A percentile compares a stretch with the other conserved stretches of the same genome.
Conservation (phyloP, 768 basidiomycete species). For the Gloeostereum incarnatum region DNA sequence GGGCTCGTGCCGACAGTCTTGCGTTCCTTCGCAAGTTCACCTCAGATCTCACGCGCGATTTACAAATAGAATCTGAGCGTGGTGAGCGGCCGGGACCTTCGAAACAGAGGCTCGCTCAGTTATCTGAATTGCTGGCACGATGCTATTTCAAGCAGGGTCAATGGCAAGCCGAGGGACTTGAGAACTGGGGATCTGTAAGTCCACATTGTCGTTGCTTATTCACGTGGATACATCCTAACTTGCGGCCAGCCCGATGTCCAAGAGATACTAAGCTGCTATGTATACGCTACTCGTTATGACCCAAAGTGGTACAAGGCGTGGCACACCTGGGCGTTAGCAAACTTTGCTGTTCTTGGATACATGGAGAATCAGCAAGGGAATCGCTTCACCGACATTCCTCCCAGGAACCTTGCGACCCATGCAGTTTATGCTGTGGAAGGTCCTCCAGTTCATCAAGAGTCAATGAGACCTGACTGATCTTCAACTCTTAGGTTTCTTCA, state of each 20-base stretch:
- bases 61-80: slow-evolving; percentile 53
- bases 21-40: slow-evolving; percentile 79
- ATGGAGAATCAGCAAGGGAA: slow-evolving; percentile 60
- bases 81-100: slow-evolving; percentile 41
- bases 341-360: slow-evolving; percentile 86
- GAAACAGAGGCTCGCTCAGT: slow-evolving; percentile 51
- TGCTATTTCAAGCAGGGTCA: slow-evolving; percentile 96
- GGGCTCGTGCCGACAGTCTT: slow-evolving; percentile 71
- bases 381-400: slow-evolving; percentile 46
- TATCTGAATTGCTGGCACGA: slow-evolving; percentile 83
- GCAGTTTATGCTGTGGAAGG: slow-evolving; percentile 93
- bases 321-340: slow-evolving; percentile 97
- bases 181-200: slow-evolving; percentile 73
- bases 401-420: slow-evolving; percentile 63
- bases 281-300: slow-evolving; percentile 84
- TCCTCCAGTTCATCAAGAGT: slow-evolving; percentile 17
- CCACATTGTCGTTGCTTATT: neutral
- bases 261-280: slow-evolving; percentile 79
- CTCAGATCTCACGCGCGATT: slow-evolving; percentile 61
- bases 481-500: slow-evolving; percentile 70
- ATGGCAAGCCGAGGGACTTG: slow-evolving; percentile 80
- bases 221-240: neutral
- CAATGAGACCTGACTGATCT: slow-evolving; percentile 3
- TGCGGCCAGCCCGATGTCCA: slow-evolving; percentile 60
- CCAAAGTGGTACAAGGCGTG: slow-evolving; percentile 98